Evolutionary conservation across 1,284 basidiomycete species (phyloP), one percentile per base, ranked within the genome.

Genomic region (Vanrija sp.): DNA sequence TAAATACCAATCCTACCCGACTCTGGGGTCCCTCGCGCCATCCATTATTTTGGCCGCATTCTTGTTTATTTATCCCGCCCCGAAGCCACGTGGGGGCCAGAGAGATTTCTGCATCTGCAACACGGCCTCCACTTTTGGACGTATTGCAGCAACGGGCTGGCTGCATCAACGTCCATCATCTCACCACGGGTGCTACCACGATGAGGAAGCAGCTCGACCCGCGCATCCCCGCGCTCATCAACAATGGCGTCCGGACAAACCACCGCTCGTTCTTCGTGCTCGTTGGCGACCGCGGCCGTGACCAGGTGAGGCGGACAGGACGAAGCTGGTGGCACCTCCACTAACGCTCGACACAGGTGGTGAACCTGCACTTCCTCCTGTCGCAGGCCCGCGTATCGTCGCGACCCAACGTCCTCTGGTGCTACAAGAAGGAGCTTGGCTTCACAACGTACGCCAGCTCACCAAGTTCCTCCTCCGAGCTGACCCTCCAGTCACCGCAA

Each of bases 181-280:
- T 38, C 38, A 12, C 39, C 43, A 46, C n/a, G 21, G 42, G 6
- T 9, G n/a, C 34, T 55, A 62, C 43, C 19, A 34, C 1, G 34
- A 78, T 79, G 74, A 72, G 78, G 55, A 80, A 80, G 60, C 79
- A 80, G 58, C 83, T 95, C 54, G 94, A 98, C 78, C 87, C 89
- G 50, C 87, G 94, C 52, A 94, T 98, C 67, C 91, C 91, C 14
- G 88, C 87, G 53, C 83, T 97, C 58, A 94, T 97, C 74, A 86
- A 85, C 67, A 95, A 94, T 78, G 91, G 91, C 84, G 92, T 96
- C 73, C 86, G 89, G 76, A 83, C 86, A 63, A 93, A 94, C 65
- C 89, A 97, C 67, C 83, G 96, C 39, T 94, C 91, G 6, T 98
- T 99, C 82, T 90, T 99, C 74, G 91, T 98, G 40, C 83, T 98